Evolutionary conservation across 768 basidiomycete species (phyloP), one percentile per base, ranked within the genome.

Genomic region (Hysterangium stoloniferum): DNA sequence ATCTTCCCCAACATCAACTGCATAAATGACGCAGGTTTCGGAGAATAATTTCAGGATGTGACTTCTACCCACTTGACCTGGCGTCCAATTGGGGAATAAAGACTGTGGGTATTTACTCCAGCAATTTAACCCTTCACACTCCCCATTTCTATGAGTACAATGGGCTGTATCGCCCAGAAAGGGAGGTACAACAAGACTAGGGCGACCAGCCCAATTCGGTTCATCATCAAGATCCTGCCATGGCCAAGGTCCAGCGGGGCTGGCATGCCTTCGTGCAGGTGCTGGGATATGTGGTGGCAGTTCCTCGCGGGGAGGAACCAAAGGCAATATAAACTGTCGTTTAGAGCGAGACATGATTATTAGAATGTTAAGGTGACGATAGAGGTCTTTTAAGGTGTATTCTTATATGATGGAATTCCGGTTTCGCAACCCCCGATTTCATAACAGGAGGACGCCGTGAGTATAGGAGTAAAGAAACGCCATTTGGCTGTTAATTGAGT

Each of bases 1-100:
- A 58, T 65, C 59, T 3, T 59, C 56, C 1, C 44, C 38, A 51
- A 68, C 53, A 13, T 41, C n/a, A 15, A 52, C 45, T 19, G 52
- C 49, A 28, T 35, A 36, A 50, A 37, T 50, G 13, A 52, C 52
- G 31, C 63, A 69, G 40, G 28, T 12, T 41, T 13, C n/a, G 40
- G 40, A 41, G 22, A 2, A n/a, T 22, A 41, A 53, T 13, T 50
- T 50, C 17, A 53, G 57, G n/a, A 74, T 71, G 46, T 59, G 54
- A 38, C 68, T 68, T 40, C 63, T 59, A 0, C 40, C 0, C 15
- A 72, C 66, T 44, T 80, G 79, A 15, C 59, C 60, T 4, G 61
- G 60, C 0, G 75, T 78, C 79, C 79, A 79, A 52, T 79, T 81
- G 9, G 74, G 75, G 52, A 75, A 81, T 9, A 71, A 61, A 1